Evolutionary conservation across 2,329 filamentous ascomycete species (phyloP), one percentile per base, ranked within the genome.

Genomic region (Trichoderma semiorbis): DNA sequence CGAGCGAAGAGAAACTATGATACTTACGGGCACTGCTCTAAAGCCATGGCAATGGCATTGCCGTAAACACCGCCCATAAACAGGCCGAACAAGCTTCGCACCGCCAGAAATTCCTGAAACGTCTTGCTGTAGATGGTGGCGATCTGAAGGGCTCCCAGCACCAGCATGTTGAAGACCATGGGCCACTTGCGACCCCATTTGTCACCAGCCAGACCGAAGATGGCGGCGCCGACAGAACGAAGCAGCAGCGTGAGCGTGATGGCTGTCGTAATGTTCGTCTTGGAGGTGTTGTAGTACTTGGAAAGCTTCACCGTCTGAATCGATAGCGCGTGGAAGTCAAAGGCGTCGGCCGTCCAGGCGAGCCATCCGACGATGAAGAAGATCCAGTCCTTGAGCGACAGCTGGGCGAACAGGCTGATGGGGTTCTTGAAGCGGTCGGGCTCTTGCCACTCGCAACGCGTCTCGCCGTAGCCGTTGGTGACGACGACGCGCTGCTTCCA

Each of bases 1-100:
- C 8, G 10, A 10, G 7, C 5, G 5, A 11, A 3, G 26, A 12
- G 47, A 18, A n/a, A 24, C 5, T 18, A 1, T 26, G 7, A 14
- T 3, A 83, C 87, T 81, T 82, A 87, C 84, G 90, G 90, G 80
- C 89, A 91, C 76, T 91, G 90, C 78, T 94, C 92, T 10, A 94
- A 84, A 0, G 92, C 91, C 89, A 93, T 94, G 63, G 91, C 91
- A 58, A 93, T 91, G 43, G 92, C 91, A 76, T 93, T 93, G 43
- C 92, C 92, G 79, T 93, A 94, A 14, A 94, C 90, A 75, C 92
- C 92, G 47, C 92, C 92, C 92, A 94, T 94, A 80, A 93, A 93
- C 14, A 94, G 83, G 24, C 92, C 92, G 76, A 94, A 94, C 14
- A 94, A 81, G 73, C 89, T 88, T 65, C 92, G 86, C 1, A 94